Conservation (phyloP, 2,329 filamentous ascomycete species). For the Penicillium sp. region DNA sequence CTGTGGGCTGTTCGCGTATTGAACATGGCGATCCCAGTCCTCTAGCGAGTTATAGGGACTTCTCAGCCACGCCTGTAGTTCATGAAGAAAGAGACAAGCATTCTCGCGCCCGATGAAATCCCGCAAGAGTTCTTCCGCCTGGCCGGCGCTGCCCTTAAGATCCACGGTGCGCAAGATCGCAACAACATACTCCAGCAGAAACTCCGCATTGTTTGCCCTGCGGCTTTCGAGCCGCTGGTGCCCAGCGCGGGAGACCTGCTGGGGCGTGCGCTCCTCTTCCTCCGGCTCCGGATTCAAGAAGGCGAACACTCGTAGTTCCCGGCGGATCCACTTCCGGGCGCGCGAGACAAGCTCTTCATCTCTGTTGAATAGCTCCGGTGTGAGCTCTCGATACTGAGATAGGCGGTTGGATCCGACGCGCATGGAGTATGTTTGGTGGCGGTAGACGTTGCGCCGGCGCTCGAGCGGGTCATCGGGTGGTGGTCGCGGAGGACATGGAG, state of each 20-base stretch:
- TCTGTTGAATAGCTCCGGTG: conserved; percentile 63
- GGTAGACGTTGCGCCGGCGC: conserved; percentile 72
- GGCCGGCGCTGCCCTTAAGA: conserved; percentile 73
- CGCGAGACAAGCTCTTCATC: conserved; percentile 71
- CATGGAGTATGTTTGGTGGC: conserved; percentile 69
- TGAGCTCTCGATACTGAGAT: conserved; percentile 76
- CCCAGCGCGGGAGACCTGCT: conserved; percentile 27
- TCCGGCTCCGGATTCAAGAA: conserved; percentile 59
- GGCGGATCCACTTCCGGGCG: conserved; percentile 77
- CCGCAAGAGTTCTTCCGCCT: conserved; percentile 75
- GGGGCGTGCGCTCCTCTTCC: conserved; percentile 17
- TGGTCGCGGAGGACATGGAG: conserved; percentile 30
- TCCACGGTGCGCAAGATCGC: conserved; percentile 82
- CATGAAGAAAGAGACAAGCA: conserved; percentile 77
- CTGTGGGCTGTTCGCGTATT: conserved; percentile 57
- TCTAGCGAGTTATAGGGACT: conserved; percentile 73
- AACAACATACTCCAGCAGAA: conserved; percentile 81
- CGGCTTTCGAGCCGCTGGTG: conserved; percentile 41
- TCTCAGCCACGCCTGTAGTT: conserved; percentile 77
- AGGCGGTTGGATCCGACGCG: conserved; percentile 79
- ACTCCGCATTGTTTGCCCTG: conserved; percentile 73
- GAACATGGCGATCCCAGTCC: conserved; percentile 79
- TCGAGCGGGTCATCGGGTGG: conserved; percentile 51
- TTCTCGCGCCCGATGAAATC: conserved; percentile 78
- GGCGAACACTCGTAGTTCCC: conserved; percentile 81